A percentile compares a stretch with the other conserved stretches of the same genome.
These are phyloP conservation scores for Pseudocercospora vitis DNA, from an alignment of 2,329 filamentous ascomycete species.

Conservation along the genomic window DNA sequence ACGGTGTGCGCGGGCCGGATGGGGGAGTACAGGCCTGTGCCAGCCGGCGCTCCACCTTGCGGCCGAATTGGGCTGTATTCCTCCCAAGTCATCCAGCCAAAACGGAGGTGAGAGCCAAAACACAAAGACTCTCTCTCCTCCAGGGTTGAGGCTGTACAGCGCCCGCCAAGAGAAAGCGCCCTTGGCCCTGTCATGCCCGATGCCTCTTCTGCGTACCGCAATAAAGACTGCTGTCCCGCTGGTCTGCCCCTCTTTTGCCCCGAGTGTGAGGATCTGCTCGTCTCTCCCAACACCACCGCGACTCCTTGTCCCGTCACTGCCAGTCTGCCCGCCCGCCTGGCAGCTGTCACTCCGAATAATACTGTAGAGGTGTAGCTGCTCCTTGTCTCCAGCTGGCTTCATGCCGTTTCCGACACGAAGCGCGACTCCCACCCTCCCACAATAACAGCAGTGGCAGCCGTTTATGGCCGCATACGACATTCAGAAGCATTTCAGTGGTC, in stretches of 20 bases:
- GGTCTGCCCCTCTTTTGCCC: conserved; percentile 4
- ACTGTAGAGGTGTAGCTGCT: neutral
- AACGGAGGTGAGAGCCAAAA: neutral
- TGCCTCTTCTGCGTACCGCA: neutral
- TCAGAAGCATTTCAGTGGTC: conserved; percentile 35
- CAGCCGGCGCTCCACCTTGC: neutral
- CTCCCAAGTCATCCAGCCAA: neutral
- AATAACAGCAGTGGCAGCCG: conserved; percentile 15
- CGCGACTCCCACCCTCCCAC: conserved; percentile 4
- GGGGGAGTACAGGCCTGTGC: conserved; percentile 1
- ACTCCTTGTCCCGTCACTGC: neutral
- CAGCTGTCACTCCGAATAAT: neutral
- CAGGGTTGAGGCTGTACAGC: conserved; percentile 4
- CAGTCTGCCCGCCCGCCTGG: neutral
- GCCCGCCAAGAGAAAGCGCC: neutral
- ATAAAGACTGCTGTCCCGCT: neutral
- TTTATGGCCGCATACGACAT: conserved; percentile 37
- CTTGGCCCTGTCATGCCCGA: conserved; percentile 1
- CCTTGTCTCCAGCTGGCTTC: neutral
- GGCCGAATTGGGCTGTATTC: neutral
- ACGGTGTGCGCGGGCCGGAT: conserved; percentile 2
- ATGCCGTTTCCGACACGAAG: conserved; percentile 4
- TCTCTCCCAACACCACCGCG: too few species aligned
- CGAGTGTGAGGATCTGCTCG: neutral
- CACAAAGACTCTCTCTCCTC: neutral